Evolutionary conservation across 805 yeast species (phyloP).

Genomic region (Grigorovia transvaalensis): DNA sequence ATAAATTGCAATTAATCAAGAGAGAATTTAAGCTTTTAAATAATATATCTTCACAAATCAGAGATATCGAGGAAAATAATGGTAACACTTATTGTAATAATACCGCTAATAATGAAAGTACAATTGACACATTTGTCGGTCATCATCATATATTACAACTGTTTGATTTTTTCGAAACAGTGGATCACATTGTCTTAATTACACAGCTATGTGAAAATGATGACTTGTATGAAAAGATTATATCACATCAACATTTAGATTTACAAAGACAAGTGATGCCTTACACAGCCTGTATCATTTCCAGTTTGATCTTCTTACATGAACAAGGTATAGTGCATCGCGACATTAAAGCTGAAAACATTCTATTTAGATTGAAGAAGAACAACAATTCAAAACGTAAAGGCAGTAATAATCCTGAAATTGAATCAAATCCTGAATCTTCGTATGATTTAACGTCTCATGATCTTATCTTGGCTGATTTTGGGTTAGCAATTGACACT

Average conservation of each 20-base stretch:
- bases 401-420: too few species aligned
- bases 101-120: not conserved
- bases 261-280: constrained; percentile 39
- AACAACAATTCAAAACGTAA: not conserved
- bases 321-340: constrained; percentile 53
- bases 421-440: constrained; percentile 20
- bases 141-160: constrained; percentile 46
- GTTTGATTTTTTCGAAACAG: constrained; percentile 62
- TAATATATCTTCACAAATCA: constrained; percentile 15
- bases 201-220: constrained; percentile 63
- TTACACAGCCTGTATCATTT: constrained; percentile 39
- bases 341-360: constrained; percentile 64
- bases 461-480: constrained; percentile 31
- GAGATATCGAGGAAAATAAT: constrained; percentile 27
- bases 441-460: constrained; percentile 23
- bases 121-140: constrained; percentile 20
- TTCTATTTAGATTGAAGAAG: constrained; percentile 35
- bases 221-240: constrained; percentile 54
- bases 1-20: constrained; percentile 34
- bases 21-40: constrained; percentile 49
- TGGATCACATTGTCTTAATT: constrained; percentile 42
- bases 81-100: constrained; percentile 5
- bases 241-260: constrained; percentile 35
- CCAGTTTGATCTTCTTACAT: constrained; percentile 52
- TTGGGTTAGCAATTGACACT: constrained; percentile 51